These are phyloP conservation scores for Apiospora rasikravindrae DNA, from an alignment of 2,329 filamentous ascomycete species.

Conservation along the genomic window DNA sequence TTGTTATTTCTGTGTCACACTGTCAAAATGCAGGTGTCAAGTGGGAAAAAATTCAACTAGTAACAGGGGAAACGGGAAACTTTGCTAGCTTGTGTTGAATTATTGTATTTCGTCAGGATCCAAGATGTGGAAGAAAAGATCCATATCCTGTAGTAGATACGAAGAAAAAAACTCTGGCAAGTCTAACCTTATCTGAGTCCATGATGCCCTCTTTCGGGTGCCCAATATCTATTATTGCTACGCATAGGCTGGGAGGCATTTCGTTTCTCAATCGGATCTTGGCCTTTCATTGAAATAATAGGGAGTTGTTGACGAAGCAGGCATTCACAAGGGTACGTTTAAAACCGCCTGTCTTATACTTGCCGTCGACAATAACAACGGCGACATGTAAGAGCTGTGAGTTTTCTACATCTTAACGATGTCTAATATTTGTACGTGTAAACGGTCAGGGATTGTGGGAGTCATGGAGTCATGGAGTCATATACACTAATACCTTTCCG, in stretches of 20 bases:
- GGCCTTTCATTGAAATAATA: neutral
- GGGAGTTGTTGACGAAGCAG: neutral
- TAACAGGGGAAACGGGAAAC: neutral
- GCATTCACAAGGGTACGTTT: no score
- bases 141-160: constrained; percentile 1
- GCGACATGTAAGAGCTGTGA: neutral
- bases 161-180: constrained; percentile 7
- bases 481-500: neutral
- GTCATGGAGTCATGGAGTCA: neutral
- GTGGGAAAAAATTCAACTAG: constrained; percentile 3
- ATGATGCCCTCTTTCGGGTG: neutral
- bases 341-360: neutral
- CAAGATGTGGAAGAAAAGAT: neutral
- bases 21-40: constrained; percentile 6
- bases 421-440: neutral
- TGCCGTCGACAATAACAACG: neutral
- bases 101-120: constrained; percentile 4
- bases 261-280: neutral
- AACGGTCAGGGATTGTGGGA: no score
- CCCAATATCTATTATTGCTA: neutral
- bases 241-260: neutral
- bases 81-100: neutral
- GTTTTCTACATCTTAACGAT: neutral
- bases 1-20: constrained; percentile 15
- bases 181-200: neutral